phyloP scores from a whole-genome alignment of 176 grass and related monocot genomes.

The Avena insularis region DNA sequence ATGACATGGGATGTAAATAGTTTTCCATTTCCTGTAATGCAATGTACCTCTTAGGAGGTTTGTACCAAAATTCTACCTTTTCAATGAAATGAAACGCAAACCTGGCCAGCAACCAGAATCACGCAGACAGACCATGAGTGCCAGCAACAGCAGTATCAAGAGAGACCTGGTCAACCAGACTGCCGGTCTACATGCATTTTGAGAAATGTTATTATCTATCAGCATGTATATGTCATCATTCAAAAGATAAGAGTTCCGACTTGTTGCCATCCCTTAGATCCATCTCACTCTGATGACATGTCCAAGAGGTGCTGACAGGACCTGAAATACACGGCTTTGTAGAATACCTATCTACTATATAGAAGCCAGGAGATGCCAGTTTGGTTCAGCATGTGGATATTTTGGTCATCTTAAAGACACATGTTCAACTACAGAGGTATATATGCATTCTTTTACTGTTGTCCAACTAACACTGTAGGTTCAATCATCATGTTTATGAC shows the following conservation, averaged over 20 bases:
- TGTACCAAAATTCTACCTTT: too few species aligned
- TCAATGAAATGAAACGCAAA: too few species aligned
- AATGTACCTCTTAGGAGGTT: too few species aligned
- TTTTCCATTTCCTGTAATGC: too few species aligned
- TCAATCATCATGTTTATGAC: neutral
- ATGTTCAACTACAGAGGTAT: constrained; percentile 35
- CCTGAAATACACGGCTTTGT: neutral
- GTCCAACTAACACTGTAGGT: neutral
- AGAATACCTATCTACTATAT: constrained; percentile 47
- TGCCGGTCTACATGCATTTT: constrained; percentile 54
- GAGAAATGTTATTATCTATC: constrained; percentile 49
- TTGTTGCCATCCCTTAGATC: constrained; percentile 19
- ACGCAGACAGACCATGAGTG: constrained; percentile 17
- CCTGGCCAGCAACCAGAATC: neutral
- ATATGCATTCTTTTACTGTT: neutral
- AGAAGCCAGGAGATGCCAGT: constrained; percentile 47
- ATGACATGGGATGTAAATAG: too few species aligned
- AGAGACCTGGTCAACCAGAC: constrained; percentile 52
- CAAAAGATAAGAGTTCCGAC: constrained; percentile 41
- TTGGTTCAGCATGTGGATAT: constrained; percentile 44
- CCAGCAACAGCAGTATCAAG: constrained; percentile 38
- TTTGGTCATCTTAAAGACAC: constrained; percentile 38
- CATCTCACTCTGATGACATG: neutral
- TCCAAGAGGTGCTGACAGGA: neutral
- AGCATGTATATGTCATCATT: constrained; percentile 51